Percentiles rank a stretch among this genome's conserved stretches.
Conservation (phyloP, 331 rosid species). For the Stylosanthes scabra region DNA sequence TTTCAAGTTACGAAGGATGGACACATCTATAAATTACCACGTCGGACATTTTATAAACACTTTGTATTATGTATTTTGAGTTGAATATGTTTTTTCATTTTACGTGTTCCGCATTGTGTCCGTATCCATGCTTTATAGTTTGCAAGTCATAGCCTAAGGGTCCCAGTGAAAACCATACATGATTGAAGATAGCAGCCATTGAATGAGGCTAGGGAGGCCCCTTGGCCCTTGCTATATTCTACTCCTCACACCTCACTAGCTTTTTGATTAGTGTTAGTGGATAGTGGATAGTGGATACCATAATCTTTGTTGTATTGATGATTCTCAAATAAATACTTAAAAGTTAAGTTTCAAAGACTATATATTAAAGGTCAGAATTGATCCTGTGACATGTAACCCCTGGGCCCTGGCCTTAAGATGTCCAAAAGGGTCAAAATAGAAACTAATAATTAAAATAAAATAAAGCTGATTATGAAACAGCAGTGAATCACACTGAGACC, state of each 20-base stretch:
- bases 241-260: not conserved
- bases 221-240: too few relatives aligned
- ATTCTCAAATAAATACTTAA: not conserved
- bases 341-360: not conserved
- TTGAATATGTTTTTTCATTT: too few relatives aligned
- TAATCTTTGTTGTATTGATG: not conserved
- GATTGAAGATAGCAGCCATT: not conserved
- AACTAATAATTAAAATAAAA: too few relatives aligned
- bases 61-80: too few relatives aligned
- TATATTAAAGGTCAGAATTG: not conserved
- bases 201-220: not conserved
- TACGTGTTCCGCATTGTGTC: too few relatives aligned
- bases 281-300: constrained; percentile 1
- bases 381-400: not conserved
- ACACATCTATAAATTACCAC: too few relatives aligned
- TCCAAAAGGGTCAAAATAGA: constrained; percentile 6
- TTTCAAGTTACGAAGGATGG: too few relatives aligned
- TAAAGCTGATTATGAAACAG: not conserved
- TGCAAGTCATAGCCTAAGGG: too few relatives aligned
- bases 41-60: too few relatives aligned
- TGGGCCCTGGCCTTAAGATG: not conserved
- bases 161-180: too few relatives aligned
- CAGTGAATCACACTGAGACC: too few relatives aligned
- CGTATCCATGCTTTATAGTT: too few relatives aligned
- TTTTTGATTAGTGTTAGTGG: constrained; percentile 11